Base-by-base conservation (phyloP, 1,139 yeast species). In the Hemisphaericaspora xylofermentans region DNA sequence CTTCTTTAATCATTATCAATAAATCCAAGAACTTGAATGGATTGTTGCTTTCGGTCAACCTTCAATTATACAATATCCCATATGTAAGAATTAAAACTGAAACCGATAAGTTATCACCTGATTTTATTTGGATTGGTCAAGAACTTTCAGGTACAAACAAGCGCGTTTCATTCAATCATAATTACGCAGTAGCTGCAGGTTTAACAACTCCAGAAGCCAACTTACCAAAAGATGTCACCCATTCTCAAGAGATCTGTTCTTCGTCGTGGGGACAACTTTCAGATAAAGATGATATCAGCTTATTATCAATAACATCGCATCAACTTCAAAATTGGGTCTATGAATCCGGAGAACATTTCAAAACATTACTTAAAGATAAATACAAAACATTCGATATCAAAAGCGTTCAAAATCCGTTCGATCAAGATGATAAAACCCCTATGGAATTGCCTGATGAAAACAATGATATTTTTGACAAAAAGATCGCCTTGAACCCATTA, bases 231-330 rank as follows among this genome's bases (percentile, higher is more conserved):
- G 48, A 44, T 3, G 49, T 56, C 3, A 56, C 60, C 1, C 38
- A 48, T 13, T 53, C 72, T 1, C 52, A 52, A 6, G 74, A 69
- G 44, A 45, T 68, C 4, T 69, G 75, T 44, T 66, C 73, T 5
- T 47, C 70, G 8, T 66, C 74, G 3, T 66, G 71, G 70, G 70
- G 64, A 3, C 74, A 68, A 48, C 42, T 66, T 2, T 51, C 53
- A 35, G 64, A 56, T 17, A 45, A 24, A 2, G 66, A 64, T 36
- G 60, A 56, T 16, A 42, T 47, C 25, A 45, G 56, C 1, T 49
- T 69, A 25, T 27, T 67, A 3, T 68, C 62, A 43, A 54, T 63
- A 7, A 66, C 74, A 0, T 49, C 64, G 3, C 66, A 66, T 46
- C 75, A 69, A 44, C 49, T 67, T 17, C 68, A 68, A 36, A 65